Conservation (phyloP, 2,329 filamentous ascomycete genomes). For the Zarea fungicola region DNA sequence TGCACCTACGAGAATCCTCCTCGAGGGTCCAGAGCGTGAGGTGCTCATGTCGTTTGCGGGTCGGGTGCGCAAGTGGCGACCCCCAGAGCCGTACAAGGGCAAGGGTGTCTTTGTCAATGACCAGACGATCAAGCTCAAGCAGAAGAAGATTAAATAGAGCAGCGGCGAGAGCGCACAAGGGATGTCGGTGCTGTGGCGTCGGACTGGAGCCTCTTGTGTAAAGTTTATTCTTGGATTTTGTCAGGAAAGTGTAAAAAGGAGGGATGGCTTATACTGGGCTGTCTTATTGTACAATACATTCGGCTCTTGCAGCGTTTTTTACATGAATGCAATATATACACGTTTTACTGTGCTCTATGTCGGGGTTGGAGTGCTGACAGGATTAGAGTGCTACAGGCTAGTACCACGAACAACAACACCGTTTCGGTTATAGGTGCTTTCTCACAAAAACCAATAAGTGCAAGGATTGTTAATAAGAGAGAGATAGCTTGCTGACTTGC, state of each 20-base stretch:
- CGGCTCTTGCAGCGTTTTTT: slow-evolving; percentile 4
- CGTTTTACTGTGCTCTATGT: not conserved
- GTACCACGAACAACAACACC: too few relatives aligned
- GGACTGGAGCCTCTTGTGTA: slow-evolving; percentile 1
- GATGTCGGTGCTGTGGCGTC: not conserved
- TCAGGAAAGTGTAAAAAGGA: not conserved
- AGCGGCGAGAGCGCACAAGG: not conserved
- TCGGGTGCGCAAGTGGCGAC: slow-evolving; percentile 79
- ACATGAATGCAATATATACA: slow-evolving; percentile 8
- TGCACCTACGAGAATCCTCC: slow-evolving; percentile 81
- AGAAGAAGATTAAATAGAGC: slow-evolving; percentile 87
- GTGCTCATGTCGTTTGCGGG: slow-evolving; percentile 89
- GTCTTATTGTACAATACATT: slow-evolving; percentile 9
- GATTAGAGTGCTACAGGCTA: too few relatives aligned
- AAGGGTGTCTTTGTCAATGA: slow-evolving; percentile 98
- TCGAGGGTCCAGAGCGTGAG: slow-evolving; percentile 85
- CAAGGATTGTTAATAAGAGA: too few relatives aligned
- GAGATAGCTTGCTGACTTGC: too few relatives aligned
- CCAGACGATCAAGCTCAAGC: slow-evolving; percentile 96
- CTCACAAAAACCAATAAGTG: too few relatives aligned
- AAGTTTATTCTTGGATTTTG: not conserved
- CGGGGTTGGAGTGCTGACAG: too few relatives aligned
- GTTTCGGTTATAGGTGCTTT: too few relatives aligned
- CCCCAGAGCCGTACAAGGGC: slow-evolving; percentile 96
- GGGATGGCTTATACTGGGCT: not conserved